phyloP scores from a whole-genome alignment of 2,329 filamentous ascomycete species.

The Aphanocladium album region DNA sequence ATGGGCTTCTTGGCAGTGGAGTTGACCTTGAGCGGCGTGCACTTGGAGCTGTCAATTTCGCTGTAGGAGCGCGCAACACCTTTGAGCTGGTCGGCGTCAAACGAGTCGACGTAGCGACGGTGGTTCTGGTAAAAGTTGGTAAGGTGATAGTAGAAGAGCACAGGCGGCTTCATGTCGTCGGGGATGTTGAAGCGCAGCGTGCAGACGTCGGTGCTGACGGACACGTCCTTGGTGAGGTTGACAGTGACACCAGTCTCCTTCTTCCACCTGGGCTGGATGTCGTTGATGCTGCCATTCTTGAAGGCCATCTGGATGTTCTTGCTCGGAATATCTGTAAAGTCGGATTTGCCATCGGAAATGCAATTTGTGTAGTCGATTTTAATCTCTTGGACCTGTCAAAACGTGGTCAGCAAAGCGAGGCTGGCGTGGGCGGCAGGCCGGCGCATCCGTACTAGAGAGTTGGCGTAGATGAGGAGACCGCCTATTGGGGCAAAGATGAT shows the following conservation, averaged over 20 bases:
- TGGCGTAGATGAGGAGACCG: constrained; percentile 80
- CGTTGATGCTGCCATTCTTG: constrained; percentile 43
- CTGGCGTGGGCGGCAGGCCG: constrained; percentile 10
- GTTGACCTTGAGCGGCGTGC: constrained; percentile 64
- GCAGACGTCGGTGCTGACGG: constrained; percentile 52
- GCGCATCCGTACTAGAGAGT: constrained; percentile 57
- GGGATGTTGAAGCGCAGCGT: constrained; percentile 73
- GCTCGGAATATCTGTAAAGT: constrained; percentile 48
- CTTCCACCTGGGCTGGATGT: constrained; percentile 35
- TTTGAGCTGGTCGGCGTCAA: constrained; percentile 74
- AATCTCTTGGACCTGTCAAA: constrained; percentile 75
- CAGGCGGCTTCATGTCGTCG: constrained; percentile 71
- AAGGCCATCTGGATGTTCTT: constrained; percentile 64
- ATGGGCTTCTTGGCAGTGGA: constrained; percentile 59
- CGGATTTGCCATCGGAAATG: constrained; percentile 43
- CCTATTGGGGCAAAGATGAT: constrained; percentile 93
- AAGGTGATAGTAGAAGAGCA: constrained; percentile 90
- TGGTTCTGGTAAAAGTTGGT: constrained; percentile 99
- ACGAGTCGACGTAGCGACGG: constrained; percentile 87
- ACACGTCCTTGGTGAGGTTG: constrained; percentile 29
- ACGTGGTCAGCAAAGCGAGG: not conserved
- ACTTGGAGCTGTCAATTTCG: constrained; percentile 64
- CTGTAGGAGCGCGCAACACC: constrained; percentile 57
- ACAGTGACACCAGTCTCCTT: constrained; percentile 37
- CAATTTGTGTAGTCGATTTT: constrained; percentile 87